Conservation (phyloP, 768 basidiomycete genomes). For the Cubamyces lactineus region DNA sequence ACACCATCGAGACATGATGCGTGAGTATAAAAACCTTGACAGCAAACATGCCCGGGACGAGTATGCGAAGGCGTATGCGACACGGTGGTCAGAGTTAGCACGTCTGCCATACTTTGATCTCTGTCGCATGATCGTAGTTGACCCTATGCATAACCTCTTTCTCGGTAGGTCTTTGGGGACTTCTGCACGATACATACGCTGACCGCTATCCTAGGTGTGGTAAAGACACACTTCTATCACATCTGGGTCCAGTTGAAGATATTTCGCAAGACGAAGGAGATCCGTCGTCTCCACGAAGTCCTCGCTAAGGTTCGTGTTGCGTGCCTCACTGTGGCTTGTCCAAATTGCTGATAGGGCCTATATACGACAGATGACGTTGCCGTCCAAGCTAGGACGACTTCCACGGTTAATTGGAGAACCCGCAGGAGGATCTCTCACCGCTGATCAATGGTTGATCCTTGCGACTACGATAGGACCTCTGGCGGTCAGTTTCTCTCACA, state of each 20-base stretch:
- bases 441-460: conserved; percentile 34
- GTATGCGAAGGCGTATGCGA: conserved; percentile 8
- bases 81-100: conserved; percentile 16
- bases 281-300: conserved; percentile 12
- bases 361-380: conserved; percentile 31
- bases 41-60: conserved; percentile 2
- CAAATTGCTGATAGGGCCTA: conserved; percentile 7
- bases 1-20: conserved; percentile 24
- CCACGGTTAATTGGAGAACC: conserved; percentile 16
- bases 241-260: conserved; percentile 19
- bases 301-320: conserved; percentile 9
- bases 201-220: not conserved
- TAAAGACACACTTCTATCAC: conserved; percentile 24
- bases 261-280: conserved; percentile 17
- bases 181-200: not conserved
- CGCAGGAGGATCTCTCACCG: conserved; percentile 17
- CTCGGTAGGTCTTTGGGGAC: conserved; percentile 3
- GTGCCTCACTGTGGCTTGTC: not conserved
- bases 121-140: conserved; percentile 14
- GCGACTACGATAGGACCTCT: conserved; percentile 36
- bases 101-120: conserved; percentile 23
- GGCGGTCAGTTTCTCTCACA: conserved; percentile 25
- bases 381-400: conserved; percentile 32
- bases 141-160: conserved; percentile 25
- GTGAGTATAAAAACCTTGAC: conserved; percentile 1